Base-by-base conservation (phyloP, 306 rosid genomes). In the Vicia villosa region DNA sequence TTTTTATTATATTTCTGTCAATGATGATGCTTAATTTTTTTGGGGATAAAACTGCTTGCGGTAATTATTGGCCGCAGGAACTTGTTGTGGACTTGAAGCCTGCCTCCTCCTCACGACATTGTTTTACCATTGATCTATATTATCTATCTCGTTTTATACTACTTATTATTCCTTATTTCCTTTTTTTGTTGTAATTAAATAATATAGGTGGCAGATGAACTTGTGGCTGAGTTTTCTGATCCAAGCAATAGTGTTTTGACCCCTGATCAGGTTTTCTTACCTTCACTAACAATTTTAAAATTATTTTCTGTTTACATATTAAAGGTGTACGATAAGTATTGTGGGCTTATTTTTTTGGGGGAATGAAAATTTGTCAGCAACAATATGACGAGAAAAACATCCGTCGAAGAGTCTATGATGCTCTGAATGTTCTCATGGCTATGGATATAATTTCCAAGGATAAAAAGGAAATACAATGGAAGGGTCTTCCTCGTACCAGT, bases 361-460 rank as follows among this genome's bases (percentile, higher is more conserved):
- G 76, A 50, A 22, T 65, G 68, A 76, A 68, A 36, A 50, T 66
- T 80, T 82, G 47, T 54, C 96, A 90, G 98, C 98, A 94, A 90
- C 97, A 94, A 82, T 91, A 94, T 46, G 97, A 94, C 66, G 97
- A 94, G 83, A 94, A 94, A 79, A 90, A 94, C 75, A 94, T 94
- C 68, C 90, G 97, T 57, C 84, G 97, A 50, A 88, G 98, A 87
- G 98, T 94, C 38, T 94, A 94, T 79, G 98, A 94, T 78, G 98
- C 98, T 65, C 74, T 94, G 70, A 94, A 94, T 69, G 98, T 94
- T 81, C 98, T 94, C 74, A 94, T 90, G 98, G 97, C 98, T 49
- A 94, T 94, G 98, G 97, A 94, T 77, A 94, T 94, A 41, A 94
- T 94, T 79, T 90, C 98, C 14, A 94, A 94, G 89, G 98, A 94